A percentile compares a stretch with the other conserved stretches of the same genome.
Conservation (phyloP, 2,329 filamentous ascomycete genomes). For the Acrodontium crateriforme region DNA sequence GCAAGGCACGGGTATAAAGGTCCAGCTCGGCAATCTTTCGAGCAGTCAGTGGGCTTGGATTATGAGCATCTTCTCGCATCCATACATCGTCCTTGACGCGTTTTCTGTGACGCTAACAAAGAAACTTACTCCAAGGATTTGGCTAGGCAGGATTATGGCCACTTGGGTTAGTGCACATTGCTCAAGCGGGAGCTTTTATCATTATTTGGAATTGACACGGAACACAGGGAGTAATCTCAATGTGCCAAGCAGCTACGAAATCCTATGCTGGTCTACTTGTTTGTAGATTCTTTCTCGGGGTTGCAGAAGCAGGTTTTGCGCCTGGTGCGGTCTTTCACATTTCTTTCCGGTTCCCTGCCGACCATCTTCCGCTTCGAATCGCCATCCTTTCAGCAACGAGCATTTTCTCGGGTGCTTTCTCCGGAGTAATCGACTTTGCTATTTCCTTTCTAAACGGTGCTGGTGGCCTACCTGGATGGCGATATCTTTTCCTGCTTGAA, state of each 20-base stretch:
- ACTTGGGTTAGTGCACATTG: constrained; percentile 15
- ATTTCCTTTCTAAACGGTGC: constrained; percentile 31
- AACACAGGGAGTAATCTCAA: no score
- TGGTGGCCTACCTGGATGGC: constrained; percentile 12
- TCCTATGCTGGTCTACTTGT: constrained; percentile 12
- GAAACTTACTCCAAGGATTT: constrained; percentile 14
- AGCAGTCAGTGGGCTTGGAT: constrained; percentile 22
- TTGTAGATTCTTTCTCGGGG: constrained; percentile 12
- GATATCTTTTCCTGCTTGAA: constrained; percentile 13
- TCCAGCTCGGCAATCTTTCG: constrained; percentile 20
- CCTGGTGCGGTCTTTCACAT: constrained; percentile 13
- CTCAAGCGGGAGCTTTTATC: background rate
- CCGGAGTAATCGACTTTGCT: constrained; percentile 33
- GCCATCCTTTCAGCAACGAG: constrained; percentile 23
- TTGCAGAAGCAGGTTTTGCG: constrained; percentile 13
- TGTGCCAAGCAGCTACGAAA: constrained; percentile 14
- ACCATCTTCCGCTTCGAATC: constrained; percentile 21
- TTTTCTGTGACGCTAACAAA: constrained; percentile 16
- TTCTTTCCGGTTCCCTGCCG: constrained; percentile 21
- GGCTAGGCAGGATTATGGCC: constrained; percentile 17
- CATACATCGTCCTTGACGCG: constrained; percentile 23
- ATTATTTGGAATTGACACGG: constrained; percentile 3
- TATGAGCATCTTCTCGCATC: constrained; percentile 23
- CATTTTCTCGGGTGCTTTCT: constrained; percentile 22
- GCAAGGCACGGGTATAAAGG: constrained; percentile 19